Evolutionary conservation across 2,329 filamentous ascomycete species (phyloP), one percentile per base, ranked within the genome.

Genomic region (Zymoseptoria ardabiliae): DNA sequence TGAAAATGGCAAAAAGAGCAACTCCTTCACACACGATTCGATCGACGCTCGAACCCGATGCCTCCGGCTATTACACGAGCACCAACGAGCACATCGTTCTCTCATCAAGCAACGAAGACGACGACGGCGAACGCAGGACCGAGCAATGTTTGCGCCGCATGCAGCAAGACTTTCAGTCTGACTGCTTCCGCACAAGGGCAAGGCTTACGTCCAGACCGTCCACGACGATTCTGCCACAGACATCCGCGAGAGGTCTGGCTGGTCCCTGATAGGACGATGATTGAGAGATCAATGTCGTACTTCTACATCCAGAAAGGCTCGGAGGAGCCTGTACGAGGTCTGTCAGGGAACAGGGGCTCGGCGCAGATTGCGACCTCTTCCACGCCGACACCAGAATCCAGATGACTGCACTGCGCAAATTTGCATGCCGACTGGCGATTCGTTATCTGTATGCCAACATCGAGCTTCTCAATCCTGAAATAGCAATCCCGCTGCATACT

Each of bases 401-500:
- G n/a, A n/a, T n/a, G n/a, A n/a, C n/a, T n/a, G n/a, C n/a, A n/a
- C n/a, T n/a, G n/a, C n/a, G n/a, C n/a, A n/a, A n/a, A n/a, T n/a
- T n/a, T n/a, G n/a, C n/a, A n/a, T n/a, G n/a, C n/a, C n/a, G n/a
- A n/a, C n/a, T n/a, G n/a, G n/a, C n/a, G 50, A 52, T 8, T 19
- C 8, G n/a, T 10, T 17, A 17, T 50, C 48, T 17, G 48, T 52
- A 2, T 11, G 9, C 8, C 2, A 17, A 52, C 23, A 30, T 30
- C 3, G 28, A 9, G 23, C n/a, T 23, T n/a, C 49, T 71, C 60
- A 74, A 56, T 72, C 67, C 54, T 79, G 75, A 57, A 80, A 78
- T 45, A 80, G 62, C 21, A 80, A 71, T 9, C 75, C 77, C 22
- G 78, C 78, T 6, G 78, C 78, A 60, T 77, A 71, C 55, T 80